These are phyloP conservation scores for Russula emetica DNA, from an alignment of 768 basidiomycete species.

Conservation along the genomic window DNA sequence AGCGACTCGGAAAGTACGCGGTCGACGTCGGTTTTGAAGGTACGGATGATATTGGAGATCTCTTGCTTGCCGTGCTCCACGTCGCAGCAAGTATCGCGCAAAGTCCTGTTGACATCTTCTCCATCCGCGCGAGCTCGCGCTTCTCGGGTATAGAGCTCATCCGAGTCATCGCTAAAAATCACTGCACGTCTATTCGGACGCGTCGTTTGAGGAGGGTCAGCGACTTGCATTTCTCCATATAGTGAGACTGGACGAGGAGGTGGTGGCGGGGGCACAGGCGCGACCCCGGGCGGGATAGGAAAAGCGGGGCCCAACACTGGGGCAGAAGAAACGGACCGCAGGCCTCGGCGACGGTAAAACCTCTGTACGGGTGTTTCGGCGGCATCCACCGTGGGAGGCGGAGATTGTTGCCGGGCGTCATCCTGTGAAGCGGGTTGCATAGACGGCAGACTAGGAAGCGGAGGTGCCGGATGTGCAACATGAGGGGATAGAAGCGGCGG, in stretches of 20 bases:
- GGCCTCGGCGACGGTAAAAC: slow-evolving; percentile 19
- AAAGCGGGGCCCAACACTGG: slow-evolving; percentile 16
- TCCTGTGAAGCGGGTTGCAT: slow-evolving; percentile 4
- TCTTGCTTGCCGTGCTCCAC: slow-evolving; percentile 47
- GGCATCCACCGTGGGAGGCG: not conserved
- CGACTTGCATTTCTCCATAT: not conserved
- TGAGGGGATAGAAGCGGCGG: slow-evolving; percentile 6
- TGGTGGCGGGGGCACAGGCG: slow-evolving; percentile 30
- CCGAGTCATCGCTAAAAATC: slow-evolving; percentile 11
- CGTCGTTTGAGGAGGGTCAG: not conserved
- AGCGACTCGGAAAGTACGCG: slow-evolving; percentile 41
- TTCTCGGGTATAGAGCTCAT: not conserved
- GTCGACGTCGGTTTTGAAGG: slow-evolving; percentile 55
- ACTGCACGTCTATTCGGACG: not conserved
- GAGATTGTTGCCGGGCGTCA: not conserved
- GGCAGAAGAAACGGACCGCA: slow-evolving; percentile 23
- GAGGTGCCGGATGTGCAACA: slow-evolving; percentile 26
- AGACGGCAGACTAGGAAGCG: slow-evolving; percentile 20
- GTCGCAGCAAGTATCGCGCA: slow-evolving; percentile 40
- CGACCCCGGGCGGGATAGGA: slow-evolving; percentile 29
- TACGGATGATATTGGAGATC: slow-evolving; percentile 42
- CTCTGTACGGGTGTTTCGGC: slow-evolving; percentile 16
- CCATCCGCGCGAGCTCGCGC: not conserved
- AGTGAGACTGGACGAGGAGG: slow-evolving; percentile 24
- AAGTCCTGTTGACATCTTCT: slow-evolving; percentile 8